phyloP scores from a whole-genome alignment of 495 filamentous ascomycete species.

The Penicillium mononematosum region DNA sequence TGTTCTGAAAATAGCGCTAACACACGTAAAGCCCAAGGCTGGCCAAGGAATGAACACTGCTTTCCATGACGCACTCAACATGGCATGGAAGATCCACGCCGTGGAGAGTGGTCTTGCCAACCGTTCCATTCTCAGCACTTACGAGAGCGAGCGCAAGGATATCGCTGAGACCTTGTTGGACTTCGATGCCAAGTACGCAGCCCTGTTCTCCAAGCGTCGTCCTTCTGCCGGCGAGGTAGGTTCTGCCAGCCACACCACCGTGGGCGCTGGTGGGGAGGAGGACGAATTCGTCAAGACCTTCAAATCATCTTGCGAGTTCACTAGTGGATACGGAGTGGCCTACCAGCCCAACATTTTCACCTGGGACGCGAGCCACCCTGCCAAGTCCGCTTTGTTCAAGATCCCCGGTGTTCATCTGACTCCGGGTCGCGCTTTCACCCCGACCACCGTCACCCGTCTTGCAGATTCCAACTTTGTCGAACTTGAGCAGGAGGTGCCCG shows the following conservation, averaged over 20 bases:
- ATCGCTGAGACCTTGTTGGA: slow-evolving; percentile 69
- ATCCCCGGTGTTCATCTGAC: slow-evolving; percentile 59
- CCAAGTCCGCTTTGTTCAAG: slow-evolving; percentile 66
- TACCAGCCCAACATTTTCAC: slow-evolving; percentile 65
- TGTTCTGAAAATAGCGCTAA: slow-evolving; percentile 17
- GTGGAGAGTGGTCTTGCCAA: slow-evolving; percentile 61
- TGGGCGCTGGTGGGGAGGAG: slow-evolving; percentile 38
- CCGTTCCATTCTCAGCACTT: slow-evolving; percentile 64
- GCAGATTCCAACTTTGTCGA: slow-evolving; percentile 83
- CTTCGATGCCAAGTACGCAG: slow-evolving; percentile 68
- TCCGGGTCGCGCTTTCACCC: slow-evolving; percentile 69
- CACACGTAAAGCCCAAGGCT: slow-evolving; percentile 56
- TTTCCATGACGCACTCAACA: slow-evolving; percentile 61
- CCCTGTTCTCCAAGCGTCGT: slow-evolving; percentile 61
- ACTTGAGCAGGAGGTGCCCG: slow-evolving; percentile 81
- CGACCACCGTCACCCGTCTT: slow-evolving; percentile 76
- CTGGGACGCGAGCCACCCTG: slow-evolving; percentile 69
- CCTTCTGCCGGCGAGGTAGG: slow-evolving; percentile 57
- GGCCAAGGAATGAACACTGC: slow-evolving; percentile 58
- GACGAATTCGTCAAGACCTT: slow-evolving; percentile 65
- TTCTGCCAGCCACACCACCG: slow-evolving; percentile 40
- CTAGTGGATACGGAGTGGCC: slow-evolving; percentile 62
- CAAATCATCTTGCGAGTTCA: slow-evolving; percentile 65
- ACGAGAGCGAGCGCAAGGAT: slow-evolving; percentile 67
- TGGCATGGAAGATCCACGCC: slow-evolving; percentile 78